These are phyloP conservation scores for Carex cristatella DNA, from an alignment of 176 grass and related monocot genomes.

Conservation along the genomic window DNA sequence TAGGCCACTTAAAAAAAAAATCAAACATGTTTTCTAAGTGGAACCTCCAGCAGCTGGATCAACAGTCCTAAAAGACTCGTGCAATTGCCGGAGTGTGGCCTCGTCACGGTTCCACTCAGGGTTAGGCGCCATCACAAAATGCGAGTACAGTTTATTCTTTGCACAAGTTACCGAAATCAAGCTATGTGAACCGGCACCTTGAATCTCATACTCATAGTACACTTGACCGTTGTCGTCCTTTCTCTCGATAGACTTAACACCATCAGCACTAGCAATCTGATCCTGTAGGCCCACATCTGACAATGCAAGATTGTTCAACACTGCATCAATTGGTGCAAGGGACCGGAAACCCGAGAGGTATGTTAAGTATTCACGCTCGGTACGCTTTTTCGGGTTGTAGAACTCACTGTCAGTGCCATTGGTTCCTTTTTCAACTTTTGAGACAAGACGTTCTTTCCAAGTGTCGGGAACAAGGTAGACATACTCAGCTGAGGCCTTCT, in stretches of 20 bases:
- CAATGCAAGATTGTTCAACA: constrained; percentile 85
- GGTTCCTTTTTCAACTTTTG: constrained; percentile 98
- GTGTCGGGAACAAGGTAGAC: constrained; percentile 70
- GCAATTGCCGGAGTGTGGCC: constrained; percentile 63
- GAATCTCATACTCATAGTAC: constrained; percentile 92
- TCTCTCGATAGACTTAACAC: constrained; percentile 42
- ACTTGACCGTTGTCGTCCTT: constrained; percentile 50
- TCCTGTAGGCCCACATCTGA: constrained; percentile 82
- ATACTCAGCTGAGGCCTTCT: constrained; percentile 86
- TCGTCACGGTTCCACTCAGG: constrained; percentile 68
- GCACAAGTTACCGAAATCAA: constrained; percentile 85
- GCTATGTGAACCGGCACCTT: constrained; percentile 65
- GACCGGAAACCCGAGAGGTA: constrained; percentile 63
- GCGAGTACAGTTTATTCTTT: constrained; percentile 81
- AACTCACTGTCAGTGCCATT: constrained; percentile 97
- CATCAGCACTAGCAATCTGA: constrained; percentile 74
- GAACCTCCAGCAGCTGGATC: constrained; percentile 17
- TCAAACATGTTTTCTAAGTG: constrained; percentile 5
- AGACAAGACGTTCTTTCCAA: constrained; percentile 93
- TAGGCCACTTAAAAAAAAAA: not conserved
- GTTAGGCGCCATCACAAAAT: constrained; percentile 81
- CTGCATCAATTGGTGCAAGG: constrained; percentile 69
- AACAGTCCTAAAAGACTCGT: constrained; percentile 82
- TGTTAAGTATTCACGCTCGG: constrained; percentile 82
- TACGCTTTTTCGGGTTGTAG: constrained; percentile 89